A percentile compares a stretch with the other conserved stretches of the same genome.
phyloP scores from a whole-genome alignment of 1,284 basidiomycete species.

The Butyriboletus appendiculatus region DNA sequence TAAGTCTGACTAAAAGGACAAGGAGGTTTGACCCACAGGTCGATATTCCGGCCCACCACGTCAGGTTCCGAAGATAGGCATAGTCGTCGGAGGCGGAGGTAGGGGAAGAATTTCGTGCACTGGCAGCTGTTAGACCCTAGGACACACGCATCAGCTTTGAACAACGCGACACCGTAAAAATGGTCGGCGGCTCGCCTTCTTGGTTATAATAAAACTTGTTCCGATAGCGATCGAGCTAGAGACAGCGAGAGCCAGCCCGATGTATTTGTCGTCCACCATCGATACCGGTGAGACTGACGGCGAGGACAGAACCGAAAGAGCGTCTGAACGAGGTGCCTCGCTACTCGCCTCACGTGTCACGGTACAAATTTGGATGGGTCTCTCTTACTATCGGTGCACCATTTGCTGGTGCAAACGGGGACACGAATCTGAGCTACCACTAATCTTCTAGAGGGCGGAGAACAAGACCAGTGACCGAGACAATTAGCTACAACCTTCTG shows the following conservation, averaged over 20 bases:
- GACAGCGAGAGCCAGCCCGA: slow-evolving; percentile 85
- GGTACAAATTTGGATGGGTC: slow-evolving; percentile 15
- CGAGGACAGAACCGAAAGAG: neutral
- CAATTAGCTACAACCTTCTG: neutral
- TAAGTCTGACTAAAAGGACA: slow-evolving; percentile 2
- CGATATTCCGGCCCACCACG: slow-evolving; percentile 98
- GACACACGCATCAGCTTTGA: slow-evolving; percentile 15
- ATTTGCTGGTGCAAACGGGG: too few species aligned
- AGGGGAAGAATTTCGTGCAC: slow-evolving; percentile 52
- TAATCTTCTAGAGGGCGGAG: neutral
- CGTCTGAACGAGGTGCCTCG: slow-evolving; percentile 4
- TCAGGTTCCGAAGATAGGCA: slow-evolving; percentile 88
- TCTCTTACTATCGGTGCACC: neutral
- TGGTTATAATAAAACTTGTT: slow-evolving; percentile 94
- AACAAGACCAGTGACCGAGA: neutral
- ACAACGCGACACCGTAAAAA: slow-evolving; percentile 1
- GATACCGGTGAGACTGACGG: slow-evolving; percentile 6
- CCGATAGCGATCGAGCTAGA: slow-evolving; percentile 86
- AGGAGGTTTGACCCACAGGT: slow-evolving; percentile 66
- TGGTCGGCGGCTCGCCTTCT: slow-evolving; percentile 66
- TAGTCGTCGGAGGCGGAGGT: slow-evolving; percentile 74
- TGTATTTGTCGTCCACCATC: slow-evolving; percentile 91
- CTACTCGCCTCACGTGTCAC: slow-evolving; percentile 19
- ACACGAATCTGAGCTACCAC: too few species aligned
- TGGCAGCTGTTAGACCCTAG: slow-evolving; percentile 84